Evolutionary conservation across 108 stramenopile genomes (phyloP), one percentile per base, ranked within the genome.

Genomic region (Craspedostauros australis): DNA sequence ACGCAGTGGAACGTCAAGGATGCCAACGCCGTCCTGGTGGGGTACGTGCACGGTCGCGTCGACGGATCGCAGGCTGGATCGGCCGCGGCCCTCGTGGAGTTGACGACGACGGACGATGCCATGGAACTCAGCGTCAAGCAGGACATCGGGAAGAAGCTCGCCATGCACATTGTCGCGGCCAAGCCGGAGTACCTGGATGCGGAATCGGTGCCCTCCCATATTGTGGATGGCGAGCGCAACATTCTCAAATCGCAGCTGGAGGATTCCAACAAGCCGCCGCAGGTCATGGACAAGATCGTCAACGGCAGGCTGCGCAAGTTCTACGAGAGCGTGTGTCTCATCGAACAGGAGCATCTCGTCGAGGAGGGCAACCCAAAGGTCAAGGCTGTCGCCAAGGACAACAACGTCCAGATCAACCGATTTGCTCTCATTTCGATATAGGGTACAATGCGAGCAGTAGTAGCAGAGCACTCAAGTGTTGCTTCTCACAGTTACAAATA

Each of bases 91-190:
- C 20, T 84, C 7, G 87, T 88, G 2, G 70, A 76, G 32, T 54
- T 72, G n/a, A 36, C 50, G 11, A 68, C 55, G 22, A 27, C 33
- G 15, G 62, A 46, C 22, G 66, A 37, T 3, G 8, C 0, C 15
- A 48, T 24, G 15, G 55, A 50, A 23, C 43, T 30, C 7, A 63
- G 50, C 3, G 56, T 55, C 12, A 60, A 66, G 9, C 38, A 67
- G 24, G 80, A 72, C 24, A 64, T 64, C 12, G 90, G 85, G 16
- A 93, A 87, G 52, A 86, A 77, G 40, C 63, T 95, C 24, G 96
- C 96, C 12, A 97, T 97, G 96, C 96, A 97, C 52, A 76, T 94
- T 48, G 96, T 95, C 5, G 94, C 96, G 2, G 91, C 91, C 26
- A 73, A 72, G 30, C 96, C 96, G 22, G 12, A 20, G 1, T 95